These are phyloP conservation scores for Fusarium sororula DNA, from an alignment of 2,329 filamentous ascomycete species.

Conservation along the genomic window DNA sequence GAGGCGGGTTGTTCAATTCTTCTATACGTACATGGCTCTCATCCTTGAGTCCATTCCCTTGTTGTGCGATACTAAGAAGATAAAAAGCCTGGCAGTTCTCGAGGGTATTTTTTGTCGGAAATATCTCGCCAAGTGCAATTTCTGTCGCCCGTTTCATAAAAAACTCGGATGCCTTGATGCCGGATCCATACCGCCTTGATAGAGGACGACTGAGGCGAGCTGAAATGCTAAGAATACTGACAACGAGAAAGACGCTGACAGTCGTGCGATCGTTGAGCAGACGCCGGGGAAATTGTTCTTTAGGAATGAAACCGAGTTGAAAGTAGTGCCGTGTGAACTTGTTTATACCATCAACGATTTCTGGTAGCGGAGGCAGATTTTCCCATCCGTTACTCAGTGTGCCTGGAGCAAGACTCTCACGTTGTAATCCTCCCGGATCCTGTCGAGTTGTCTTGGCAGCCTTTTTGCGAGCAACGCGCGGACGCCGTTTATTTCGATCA, in stretches of 20 bases:
- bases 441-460: conserved; percentile 56
- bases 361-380: conserved; percentile 57
- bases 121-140: conserved; percentile 60
- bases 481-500: conserved; percentile 66
- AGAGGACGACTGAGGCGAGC: conserved; percentile 62
- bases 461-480: conserved; percentile 54
- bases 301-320: conserved; percentile 67
- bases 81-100: conserved; percentile 68
- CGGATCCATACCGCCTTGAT: conserved; percentile 58
- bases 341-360: conserved; percentile 62
- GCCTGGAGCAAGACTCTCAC: conserved; percentile 43
- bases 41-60: conserved; percentile 63
- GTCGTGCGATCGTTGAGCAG: conserved; percentile 58
- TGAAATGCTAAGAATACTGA: conserved; percentile 65
- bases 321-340: conserved; percentile 66
- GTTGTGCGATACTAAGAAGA: conserved; percentile 66
- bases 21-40: conserved; percentile 60
- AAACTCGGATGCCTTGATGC: conserved; percentile 60
- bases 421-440: conserved; percentile 49
- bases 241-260: conserved; percentile 64
- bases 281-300: conserved; percentile 58
- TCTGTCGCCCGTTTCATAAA: conserved; percentile 62
- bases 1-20: not conserved
- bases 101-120: conserved; percentile 56
- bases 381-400: conserved; percentile 56